Conservation (phyloP, 106 monocot genomes). For the Narthecium ossifragum region DNA sequence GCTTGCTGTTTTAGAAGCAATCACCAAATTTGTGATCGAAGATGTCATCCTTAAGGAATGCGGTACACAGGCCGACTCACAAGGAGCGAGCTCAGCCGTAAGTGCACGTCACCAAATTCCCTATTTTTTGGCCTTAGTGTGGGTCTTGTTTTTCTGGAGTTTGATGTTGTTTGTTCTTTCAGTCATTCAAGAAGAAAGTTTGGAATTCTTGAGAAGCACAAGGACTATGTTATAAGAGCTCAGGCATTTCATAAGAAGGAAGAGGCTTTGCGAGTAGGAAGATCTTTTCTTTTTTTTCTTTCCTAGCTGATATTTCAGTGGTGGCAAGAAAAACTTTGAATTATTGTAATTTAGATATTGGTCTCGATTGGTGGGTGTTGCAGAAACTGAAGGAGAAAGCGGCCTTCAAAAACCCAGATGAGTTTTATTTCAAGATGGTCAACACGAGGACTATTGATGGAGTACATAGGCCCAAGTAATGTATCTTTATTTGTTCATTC, state of each 20-base stretch:
- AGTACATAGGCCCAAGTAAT: slow-evolving; percentile 63
- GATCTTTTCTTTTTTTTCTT: not conserved
- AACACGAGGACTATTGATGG: slow-evolving; percentile 62
- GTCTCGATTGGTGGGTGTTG: not conserved
- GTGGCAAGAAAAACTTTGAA: not conserved
- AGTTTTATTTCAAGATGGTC: slow-evolving; percentile 96
- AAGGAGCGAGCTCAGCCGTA: slow-evolving; percentile 95
- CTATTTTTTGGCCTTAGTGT: not conserved
- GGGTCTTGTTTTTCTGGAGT: not conserved
- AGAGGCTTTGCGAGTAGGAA: slow-evolving; percentile 53
- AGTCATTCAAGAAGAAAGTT: slow-evolving; percentile 76
- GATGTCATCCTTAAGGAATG: slow-evolving; percentile 90
- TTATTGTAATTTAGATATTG: not conserved
- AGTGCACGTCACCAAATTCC: slow-evolving; percentile 10
- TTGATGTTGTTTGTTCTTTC: not conserved
- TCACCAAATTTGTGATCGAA: too few relatives aligned
- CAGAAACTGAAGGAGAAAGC: slow-evolving; percentile 90
- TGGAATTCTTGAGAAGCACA: slow-evolving; percentile 97
- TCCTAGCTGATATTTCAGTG: not conserved
- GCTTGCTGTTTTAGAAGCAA: too few relatives aligned
- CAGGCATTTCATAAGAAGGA: slow-evolving; percentile 70
- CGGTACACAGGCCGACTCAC: slow-evolving; percentile 72
- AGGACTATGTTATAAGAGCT: slow-evolving; percentile 85
- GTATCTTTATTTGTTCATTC: not conserved
- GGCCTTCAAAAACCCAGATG: slow-evolving; percentile 79